Evolutionary conservation across 1,139 yeast genomes (phyloP), one percentile per base, ranked within the genome.

Genomic region (Pneumocystis wakefieldiae): DNA sequence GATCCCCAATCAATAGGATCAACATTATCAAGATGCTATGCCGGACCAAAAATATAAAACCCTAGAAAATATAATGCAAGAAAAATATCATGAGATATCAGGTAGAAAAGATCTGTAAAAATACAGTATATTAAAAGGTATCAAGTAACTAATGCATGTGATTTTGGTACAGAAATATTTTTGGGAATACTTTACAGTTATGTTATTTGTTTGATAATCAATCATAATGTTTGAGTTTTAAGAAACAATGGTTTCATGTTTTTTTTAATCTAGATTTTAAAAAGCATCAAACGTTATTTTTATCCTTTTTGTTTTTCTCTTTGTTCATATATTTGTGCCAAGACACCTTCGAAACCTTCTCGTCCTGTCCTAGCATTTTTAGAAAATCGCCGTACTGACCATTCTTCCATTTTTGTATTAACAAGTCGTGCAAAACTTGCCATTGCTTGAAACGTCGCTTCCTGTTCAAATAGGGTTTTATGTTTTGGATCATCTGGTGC

Each of bases 381-480:
- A 57, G 85, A 83, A 74, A 91, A 92, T 72, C 97, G 78, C 70
- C 87, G 89, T 3, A 89, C 85, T 0, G 92, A 83, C 95, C 96
- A 92, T 61, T 88, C 94, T 73, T 92, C 98, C 67, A 92, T 78
- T 73, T 86, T 48, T 12, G 55, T 85, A 71, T 84, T 87, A 73
- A 95, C 87, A 3, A 91, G 74, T 66, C 82, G 78, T 64, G 80
- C 75, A 74, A 88, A 80, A 1, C 85, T 78, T 4, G 90, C 88
- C 72, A 85, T 86, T 0, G 97, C 96, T 0, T 91, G 85, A 69
- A 92, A 88, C 69, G 86, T 89, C 0, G 98, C 98, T 68, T 81
- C 83, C 74, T 92, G 98, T 59, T 76, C 74, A 73, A 92, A 92
- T 10, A 76, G 68, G 0, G 98, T 92, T 63, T 79, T 76, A 32